A percentile compares a stretch with the other conserved stretches of the same genome.
Conservation (phyloP, 306 rosid species). For the Arachis hypogaea region DNA sequence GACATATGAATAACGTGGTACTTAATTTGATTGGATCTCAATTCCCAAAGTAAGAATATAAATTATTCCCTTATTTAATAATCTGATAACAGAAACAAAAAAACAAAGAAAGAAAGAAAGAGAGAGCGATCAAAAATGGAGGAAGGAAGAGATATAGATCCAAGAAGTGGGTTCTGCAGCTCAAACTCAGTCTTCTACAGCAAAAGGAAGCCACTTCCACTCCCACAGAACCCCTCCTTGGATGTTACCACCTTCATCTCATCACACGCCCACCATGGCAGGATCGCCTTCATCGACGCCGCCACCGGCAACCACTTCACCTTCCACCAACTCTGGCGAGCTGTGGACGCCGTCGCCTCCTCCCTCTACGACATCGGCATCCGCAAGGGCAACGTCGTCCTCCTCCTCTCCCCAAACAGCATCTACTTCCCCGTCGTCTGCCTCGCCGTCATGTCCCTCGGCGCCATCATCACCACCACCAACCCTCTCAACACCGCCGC, state of each 20-base stretch:
- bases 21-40: too few species aligned
- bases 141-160: conserved; percentile 26
- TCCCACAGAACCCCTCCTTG: conserved; percentile 57
- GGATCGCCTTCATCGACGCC: conserved; percentile 77
- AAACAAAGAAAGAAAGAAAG: too few species aligned
- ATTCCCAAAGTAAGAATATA: too few species aligned
- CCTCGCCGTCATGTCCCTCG: conserved; percentile 86
- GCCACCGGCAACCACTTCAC: conserved; percentile 69
- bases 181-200: conserved; percentile 71
- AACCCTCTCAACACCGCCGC: conserved; percentile 82
- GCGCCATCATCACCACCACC: conserved; percentile 87
- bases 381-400: conserved; percentile 75
- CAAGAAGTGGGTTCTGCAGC: conserved; percentile 69
- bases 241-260: conserved; percentile 85
- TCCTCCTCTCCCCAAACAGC: conserved; percentile 83
- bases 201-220: conserved; percentile 61
- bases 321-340: conserved; percentile 65
- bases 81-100: too few species aligned
- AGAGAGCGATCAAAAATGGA: not conserved
- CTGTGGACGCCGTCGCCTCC: conserved; percentile 60
- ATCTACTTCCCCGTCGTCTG: conserved; percentile 78
- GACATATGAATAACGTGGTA: too few species aligned
- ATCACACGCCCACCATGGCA: conserved; percentile 72
- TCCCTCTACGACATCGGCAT: conserved; percentile 69
- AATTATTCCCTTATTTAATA: too few species aligned